Evolutionary conservation across 2,329 filamentous ascomycete genomes (phyloP).

Genomic region (Arthrobotrys iridis): DNA sequence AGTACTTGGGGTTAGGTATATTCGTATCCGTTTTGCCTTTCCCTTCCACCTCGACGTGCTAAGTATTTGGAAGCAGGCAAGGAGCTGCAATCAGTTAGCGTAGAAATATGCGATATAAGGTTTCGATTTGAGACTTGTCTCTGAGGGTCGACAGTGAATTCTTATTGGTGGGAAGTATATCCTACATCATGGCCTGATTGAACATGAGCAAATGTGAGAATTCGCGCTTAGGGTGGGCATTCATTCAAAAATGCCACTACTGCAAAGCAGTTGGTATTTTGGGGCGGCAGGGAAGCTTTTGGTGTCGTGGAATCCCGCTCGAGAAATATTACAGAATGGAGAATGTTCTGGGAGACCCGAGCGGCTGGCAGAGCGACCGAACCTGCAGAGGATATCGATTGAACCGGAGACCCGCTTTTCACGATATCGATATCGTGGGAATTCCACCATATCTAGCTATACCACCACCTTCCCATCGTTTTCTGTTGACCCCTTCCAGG

Average conservation of each 20-base stretch:
- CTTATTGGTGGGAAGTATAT: slow-evolving; percentile 51
- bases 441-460: slow-evolving; percentile 42
- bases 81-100: slow-evolving; percentile 30
- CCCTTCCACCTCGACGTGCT: not conserved
- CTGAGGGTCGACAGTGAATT: not conserved
- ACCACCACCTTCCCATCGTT: slow-evolving; percentile 2
- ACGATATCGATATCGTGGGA: slow-evolving; percentile 50
- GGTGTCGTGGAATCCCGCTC: slow-evolving; percentile 31
- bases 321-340: not conserved
- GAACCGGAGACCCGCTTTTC: slow-evolving; percentile 41
- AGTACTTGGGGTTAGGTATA: not conserved
- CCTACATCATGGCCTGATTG: slow-evolving; percentile 13
- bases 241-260: slow-evolving; percentile 4
- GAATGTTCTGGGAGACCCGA: slow-evolving; percentile 29
- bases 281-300: slow-evolving; percentile 2
- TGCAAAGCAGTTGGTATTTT: slow-evolving; percentile 2
- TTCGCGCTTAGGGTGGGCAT: slow-evolving; percentile 9
- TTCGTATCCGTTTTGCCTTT: not conserved
- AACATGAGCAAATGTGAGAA: not conserved
- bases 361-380: slow-evolving; percentile 19
- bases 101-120: slow-evolving; percentile 22
- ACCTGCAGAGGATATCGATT: slow-evolving; percentile 45
- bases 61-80: not conserved
- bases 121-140: slow-evolving; percentile 48
- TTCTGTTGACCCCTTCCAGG: too few relatives aligned